Base-by-base conservation (phyloP, 2,329 filamentous ascomycete genomes). In the Penicillium sp. region DNA sequence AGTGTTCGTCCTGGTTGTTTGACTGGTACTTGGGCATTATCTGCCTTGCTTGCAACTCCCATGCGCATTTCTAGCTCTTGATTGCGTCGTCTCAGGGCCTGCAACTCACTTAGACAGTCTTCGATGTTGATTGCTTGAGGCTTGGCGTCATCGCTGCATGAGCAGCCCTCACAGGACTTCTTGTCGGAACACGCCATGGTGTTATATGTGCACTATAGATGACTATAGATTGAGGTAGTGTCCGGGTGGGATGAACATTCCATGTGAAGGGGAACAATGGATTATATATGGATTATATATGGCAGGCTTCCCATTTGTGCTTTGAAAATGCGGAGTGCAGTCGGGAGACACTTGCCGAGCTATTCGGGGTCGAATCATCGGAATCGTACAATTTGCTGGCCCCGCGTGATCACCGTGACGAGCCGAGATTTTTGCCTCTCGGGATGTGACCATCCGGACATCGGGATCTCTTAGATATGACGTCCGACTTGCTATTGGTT, bases 81-180 rank as follows among this genome's bases (percentile, higher is more conserved):
- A 4, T 73, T 74, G 21, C 73, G 67, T 54, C 66, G 66, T 46
- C 72, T 70, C 32, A 76, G 65, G 4, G 73, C 67, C 10, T 70
- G 69, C 7, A 76, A 60, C 57, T 76, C 74, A 46, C 65, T 60
- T 44, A 75, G 68, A 58, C 72, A 75, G 55, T 76, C 74, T 60
- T 76, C 74, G 23, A 76, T 76, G 55, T 72, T 65, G 44, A 72
- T 60, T 3, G 63, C 55, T 40, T 61, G 55, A 7, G 52, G 52
- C 38, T 54, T 60, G 46, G 50, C 34, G 18, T 57, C 57, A 40
- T 54, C 55, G 50, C 60, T 64, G 60, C 70, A 73, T 54, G 71
- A 63, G 60, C 71, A 74, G 45, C 66, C 70, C 10, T 70, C 65
- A 34, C 71, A 74, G 46, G 64, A 67, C n/a, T 63, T 59, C 52